phyloP scores from a whole-genome alignment of 1,284 basidiomycete genomes.

The Pisolithus thermaeus region DNA sequence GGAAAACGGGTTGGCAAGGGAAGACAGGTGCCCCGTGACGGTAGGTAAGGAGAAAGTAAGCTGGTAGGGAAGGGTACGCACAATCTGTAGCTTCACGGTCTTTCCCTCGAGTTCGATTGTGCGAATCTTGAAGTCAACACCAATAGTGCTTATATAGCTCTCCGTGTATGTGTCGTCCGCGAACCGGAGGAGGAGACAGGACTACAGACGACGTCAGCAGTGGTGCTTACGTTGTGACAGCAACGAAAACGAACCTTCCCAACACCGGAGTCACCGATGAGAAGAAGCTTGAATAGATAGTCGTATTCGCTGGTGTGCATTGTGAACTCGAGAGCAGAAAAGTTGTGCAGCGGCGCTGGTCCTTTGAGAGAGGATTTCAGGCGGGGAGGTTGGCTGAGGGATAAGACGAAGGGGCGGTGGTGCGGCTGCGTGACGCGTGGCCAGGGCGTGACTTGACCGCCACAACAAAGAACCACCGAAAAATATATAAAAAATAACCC shows the following conservation, averaged over 20 bases:
- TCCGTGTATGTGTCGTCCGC: conserved; percentile 99
- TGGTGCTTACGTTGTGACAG: conserved; percentile 7
- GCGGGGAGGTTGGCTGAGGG: conserved; percentile 10
- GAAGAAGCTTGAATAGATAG: conserved; percentile 95
- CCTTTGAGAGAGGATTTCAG: conserved; percentile 18
- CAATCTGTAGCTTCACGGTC: conserved; percentile 99
- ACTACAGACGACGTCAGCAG: conserved; percentile 45
- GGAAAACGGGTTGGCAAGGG: not conserved
- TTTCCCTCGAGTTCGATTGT: conserved; percentile 99
- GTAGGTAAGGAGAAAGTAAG: not conserved
- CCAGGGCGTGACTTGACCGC: conserved; percentile 25
- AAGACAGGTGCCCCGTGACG: too few relatives aligned
- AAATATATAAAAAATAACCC: too few relatives aligned
- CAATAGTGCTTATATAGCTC: conserved; percentile 98
- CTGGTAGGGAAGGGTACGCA: conserved; percentile 43
- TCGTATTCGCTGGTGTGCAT: conserved; percentile 95
- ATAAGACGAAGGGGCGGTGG: conserved; percentile 22
- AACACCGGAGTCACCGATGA: conserved; percentile 93
- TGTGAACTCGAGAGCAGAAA: conserved; percentile 24
- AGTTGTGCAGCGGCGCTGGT: conserved; percentile 13
- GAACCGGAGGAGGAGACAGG: conserved; percentile 96
- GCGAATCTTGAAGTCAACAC: conserved; percentile 99
- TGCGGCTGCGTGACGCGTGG: conserved; percentile 37
- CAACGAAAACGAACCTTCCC: conserved; percentile 68
- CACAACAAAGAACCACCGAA: conserved; percentile 1